A percentile compares a stretch with the other conserved stretches of the same genome.
phyloP scores from a whole-genome alignment of 164 flowering plant genomes.

The Magnolia officinalis region DNA sequence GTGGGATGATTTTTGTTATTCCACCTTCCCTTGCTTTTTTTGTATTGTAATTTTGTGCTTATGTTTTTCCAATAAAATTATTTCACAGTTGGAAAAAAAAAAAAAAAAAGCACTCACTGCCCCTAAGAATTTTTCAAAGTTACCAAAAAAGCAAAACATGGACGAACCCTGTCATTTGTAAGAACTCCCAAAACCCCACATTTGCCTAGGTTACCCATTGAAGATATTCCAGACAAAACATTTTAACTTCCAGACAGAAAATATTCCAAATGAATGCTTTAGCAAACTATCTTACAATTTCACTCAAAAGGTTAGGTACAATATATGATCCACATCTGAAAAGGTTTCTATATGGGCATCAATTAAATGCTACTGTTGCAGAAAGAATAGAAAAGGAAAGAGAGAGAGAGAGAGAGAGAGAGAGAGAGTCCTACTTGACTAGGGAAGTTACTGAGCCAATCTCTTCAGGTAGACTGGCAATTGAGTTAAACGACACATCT shows the following conservation, averaged over 20 bases:
- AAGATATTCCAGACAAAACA: not conserved
- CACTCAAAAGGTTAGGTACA: not conserved
- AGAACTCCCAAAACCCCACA: not conserved
- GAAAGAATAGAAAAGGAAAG: not conserved
- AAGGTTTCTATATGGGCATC: not conserved
- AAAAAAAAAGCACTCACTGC: too few species aligned
- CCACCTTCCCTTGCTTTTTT: not conserved
- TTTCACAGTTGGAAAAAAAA: too few species aligned
- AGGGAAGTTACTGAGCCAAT: constrained; percentile 78
- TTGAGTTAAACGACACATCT: constrained; percentile 71
- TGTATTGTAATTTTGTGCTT: too few species aligned
- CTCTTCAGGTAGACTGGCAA: constrained; percentile 63
- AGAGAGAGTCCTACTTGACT: constrained; percentile 57
- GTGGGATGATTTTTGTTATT: not conserved
- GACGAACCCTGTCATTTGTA: too few species aligned
- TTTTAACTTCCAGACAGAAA: not conserved
- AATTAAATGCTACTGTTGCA: constrained; percentile 1
- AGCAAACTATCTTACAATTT: not conserved
- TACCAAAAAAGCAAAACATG: too few species aligned
- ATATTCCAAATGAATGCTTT: not conserved
- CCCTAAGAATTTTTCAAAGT: too few species aligned
- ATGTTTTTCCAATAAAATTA: not conserved
- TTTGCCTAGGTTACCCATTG: not conserved
- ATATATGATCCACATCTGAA: not conserved
- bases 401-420: not conserved